These are phyloP conservation scores for Geum urbanum DNA, from an alignment of 306 rosid species.

Conservation along the genomic window DNA sequence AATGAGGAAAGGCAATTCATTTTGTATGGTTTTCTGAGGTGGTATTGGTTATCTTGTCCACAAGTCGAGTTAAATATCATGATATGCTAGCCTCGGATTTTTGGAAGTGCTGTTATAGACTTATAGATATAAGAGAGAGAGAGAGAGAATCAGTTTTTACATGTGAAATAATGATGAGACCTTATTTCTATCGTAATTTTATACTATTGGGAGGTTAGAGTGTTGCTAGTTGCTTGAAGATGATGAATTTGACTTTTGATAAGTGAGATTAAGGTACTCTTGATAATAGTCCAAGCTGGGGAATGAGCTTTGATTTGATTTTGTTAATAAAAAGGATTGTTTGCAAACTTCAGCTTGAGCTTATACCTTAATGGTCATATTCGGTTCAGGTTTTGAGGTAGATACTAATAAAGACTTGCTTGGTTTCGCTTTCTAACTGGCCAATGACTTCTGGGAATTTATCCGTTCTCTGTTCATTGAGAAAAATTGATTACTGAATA, in stretches of 20 bases:
- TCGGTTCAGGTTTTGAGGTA: neutral
- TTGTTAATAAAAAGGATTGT: neutral
- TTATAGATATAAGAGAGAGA: neutral
- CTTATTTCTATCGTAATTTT: neutral
- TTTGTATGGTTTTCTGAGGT: neutral
- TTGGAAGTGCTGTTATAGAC: neutral
- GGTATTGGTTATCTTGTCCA: neutral
- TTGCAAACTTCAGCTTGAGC: conserved; percentile 2
- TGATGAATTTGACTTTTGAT: conserved; percentile 3
- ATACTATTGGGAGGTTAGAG: neutral
- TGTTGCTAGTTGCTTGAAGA: neutral
- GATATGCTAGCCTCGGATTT: neutral
- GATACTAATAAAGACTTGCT: neutral
- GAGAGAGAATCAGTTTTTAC: neutral
- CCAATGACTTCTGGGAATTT: neutral
- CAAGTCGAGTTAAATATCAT: neutral
- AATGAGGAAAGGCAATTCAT: neutral
- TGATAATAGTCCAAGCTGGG: neutral
- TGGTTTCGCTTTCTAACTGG: neutral
- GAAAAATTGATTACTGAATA: neutral
- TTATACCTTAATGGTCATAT: neutral
- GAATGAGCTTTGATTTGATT: neutral
- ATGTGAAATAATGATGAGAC: neutral
- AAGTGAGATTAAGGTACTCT: neutral
- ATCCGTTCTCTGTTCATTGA: neutral